These are phyloP conservation scores for Pichia manshurica DNA, from an alignment of 805 yeast genomes.

Conservation along the genomic window DNA sequence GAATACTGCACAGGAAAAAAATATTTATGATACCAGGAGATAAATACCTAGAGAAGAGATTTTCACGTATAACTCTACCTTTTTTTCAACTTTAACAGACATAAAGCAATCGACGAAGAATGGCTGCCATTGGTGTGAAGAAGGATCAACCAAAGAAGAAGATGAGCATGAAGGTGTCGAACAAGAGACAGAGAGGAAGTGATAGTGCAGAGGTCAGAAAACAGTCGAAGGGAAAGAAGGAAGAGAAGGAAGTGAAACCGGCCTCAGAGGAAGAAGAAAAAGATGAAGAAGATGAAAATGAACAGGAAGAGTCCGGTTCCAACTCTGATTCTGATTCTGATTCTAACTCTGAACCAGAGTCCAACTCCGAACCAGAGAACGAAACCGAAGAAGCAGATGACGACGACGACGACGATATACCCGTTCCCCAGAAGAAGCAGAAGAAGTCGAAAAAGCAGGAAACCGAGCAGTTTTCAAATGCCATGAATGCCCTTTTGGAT, in stretches of 20 bases:
- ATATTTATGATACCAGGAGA: too few relatives aligned
- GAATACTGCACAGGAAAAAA: too few relatives aligned
- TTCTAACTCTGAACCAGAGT: neutral
- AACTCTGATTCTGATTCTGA: too few relatives aligned
- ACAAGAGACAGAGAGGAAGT: conserved; percentile 1
- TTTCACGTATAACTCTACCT: too few relatives aligned
- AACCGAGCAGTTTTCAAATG: conserved; percentile 71
- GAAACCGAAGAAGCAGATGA: conserved; percentile 18
- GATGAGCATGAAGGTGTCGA: neutral
- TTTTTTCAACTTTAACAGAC: too few relatives aligned
- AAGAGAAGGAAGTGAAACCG: neutral
- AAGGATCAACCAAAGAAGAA: conserved; percentile 1
- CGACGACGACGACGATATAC: conserved; percentile 30
- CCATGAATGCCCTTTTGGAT: conserved; percentile 76
- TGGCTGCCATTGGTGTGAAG: neutral
- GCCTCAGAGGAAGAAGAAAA: too few relatives aligned
- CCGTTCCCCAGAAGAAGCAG: conserved; percentile 40
- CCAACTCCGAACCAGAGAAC: conserved; percentile 18
- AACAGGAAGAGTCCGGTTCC: too few relatives aligned
- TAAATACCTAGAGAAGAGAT: too few relatives aligned
- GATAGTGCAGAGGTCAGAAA: neutral
- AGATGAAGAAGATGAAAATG: too few relatives aligned
- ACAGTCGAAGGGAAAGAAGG: neutral
- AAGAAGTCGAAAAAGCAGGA: conserved; percentile 60
- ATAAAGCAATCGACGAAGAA: too few relatives aligned